Percentiles rank a stretch among this genome's conserved stretches.
These are phyloP conservation scores for Verticillium nubilum DNA, from an alignment of 2,329 filamentous ascomycete species.

Conservation along the genomic window DNA sequence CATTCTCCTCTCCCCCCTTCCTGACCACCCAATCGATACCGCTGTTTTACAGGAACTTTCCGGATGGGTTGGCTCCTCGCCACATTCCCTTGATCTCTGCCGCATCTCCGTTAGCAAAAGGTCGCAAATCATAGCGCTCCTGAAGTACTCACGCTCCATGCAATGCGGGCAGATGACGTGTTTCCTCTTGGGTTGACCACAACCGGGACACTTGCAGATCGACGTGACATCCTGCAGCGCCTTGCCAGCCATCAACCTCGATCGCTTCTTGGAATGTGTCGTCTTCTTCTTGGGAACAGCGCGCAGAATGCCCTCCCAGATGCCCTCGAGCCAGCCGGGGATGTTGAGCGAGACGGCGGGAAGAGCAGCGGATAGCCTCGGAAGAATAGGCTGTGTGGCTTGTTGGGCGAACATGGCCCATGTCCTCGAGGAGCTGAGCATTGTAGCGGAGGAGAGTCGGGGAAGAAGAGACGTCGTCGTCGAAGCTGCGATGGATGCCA, in stretches of 20 bases:
- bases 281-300: constrained; percentile 99
- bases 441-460: constrained; percentile 38
- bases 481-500: constrained; percentile 31
- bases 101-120: constrained; percentile 11
- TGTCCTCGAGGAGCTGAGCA: constrained; percentile 35
- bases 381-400: constrained; percentile 41
- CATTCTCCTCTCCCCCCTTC: neutral
- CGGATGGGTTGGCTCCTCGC: constrained; percentile 29
- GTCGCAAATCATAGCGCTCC: neutral
- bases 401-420: constrained; percentile 38
- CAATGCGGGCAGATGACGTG: constrained; percentile 87
- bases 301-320: constrained; percentile 89
- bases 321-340: constrained; percentile 62
- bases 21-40: neutral
- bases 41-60: constrained; percentile 22
- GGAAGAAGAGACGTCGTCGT: constrained; percentile 45
- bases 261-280: constrained; percentile 90
- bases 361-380: constrained; percentile 50
- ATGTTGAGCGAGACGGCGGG: constrained; percentile 53
- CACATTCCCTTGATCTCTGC: constrained; percentile 42
- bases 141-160: constrained; percentile 61
- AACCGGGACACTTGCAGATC: constrained; percentile 84
- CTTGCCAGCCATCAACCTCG: constrained; percentile 93
- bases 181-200: constrained; percentile 80
- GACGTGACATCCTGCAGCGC: constrained; percentile 84